These are phyloP conservation scores for Hordeum marinum DNA, from an alignment of 176 grass and related monocot genomes.

Conservation along the genomic window DNA sequence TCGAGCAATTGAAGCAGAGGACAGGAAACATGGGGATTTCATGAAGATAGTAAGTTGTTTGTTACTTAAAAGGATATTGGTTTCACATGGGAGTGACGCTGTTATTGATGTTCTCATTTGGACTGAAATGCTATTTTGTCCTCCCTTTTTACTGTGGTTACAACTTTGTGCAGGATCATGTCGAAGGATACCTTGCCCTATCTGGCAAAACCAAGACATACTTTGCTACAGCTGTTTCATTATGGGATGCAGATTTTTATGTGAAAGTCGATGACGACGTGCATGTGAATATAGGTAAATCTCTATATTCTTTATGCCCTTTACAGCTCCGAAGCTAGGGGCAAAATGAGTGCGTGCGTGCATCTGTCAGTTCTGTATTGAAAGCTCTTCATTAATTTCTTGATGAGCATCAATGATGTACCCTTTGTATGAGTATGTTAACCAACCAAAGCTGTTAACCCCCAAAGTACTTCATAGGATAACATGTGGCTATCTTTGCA, in stretches of 20 bases:
- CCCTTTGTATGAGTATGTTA: neutral
- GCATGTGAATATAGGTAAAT: constrained; percentile 78
- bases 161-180: constrained; percentile 52
- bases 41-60: constrained; percentile 63
- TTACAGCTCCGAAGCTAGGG: constrained; percentile 5
- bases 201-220: constrained; percentile 70
- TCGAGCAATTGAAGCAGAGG: constrained; percentile 73
- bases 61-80: neutral
- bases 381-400: neutral
- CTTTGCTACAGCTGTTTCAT: constrained; percentile 66
- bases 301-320: neutral
- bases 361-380: neutral
- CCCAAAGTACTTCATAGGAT: neutral
- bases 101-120: neutral
- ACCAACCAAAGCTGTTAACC: neutral
- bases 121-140: neutral
- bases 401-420: neutral
- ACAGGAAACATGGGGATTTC: constrained; percentile 64
- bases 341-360: neutral
- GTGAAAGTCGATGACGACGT: constrained; percentile 72
- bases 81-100: neutral
- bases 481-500: neutral
- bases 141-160: constrained; percentile 15
- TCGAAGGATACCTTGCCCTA: constrained; percentile 68
- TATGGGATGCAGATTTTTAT: constrained; percentile 75